These are phyloP conservation scores for Xylaria intraflava DNA, from an alignment of 495 filamentous ascomycete species.

Conservation along the genomic window DNA sequence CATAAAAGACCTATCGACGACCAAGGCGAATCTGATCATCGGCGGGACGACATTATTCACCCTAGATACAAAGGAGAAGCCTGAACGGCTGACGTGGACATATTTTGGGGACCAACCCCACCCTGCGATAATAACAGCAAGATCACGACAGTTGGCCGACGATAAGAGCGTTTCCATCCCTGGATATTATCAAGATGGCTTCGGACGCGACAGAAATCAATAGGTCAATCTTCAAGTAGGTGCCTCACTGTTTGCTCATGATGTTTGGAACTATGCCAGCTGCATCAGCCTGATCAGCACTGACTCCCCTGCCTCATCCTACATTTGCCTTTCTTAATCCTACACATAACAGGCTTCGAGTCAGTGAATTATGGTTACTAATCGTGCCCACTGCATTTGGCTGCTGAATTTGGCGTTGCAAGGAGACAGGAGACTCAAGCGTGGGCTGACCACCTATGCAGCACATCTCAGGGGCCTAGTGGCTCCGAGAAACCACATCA, in stretches of 20 bases:
- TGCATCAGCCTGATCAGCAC: slow-evolving; percentile 10
- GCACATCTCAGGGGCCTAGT: not conserved
- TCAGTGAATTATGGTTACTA: too few relatives aligned
- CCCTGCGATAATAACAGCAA: not conserved
- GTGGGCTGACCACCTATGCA: too few relatives aligned
- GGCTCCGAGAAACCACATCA: not conserved
- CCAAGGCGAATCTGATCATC: too few relatives aligned
- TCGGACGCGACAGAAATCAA: slow-evolving; percentile 28
- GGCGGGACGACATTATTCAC: too few relatives aligned
- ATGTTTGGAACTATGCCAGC: not conserved
- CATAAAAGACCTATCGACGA: too few relatives aligned
- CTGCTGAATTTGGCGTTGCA: not conserved
- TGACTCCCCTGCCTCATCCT: not conserved
- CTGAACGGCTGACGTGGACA: too few relatives aligned
- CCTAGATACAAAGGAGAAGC: not conserved
- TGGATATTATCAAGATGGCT: not conserved
- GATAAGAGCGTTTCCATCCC: not conserved
- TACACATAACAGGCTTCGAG: too few relatives aligned
- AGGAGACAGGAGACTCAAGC: too few relatives aligned
- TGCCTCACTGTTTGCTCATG: not conserved
- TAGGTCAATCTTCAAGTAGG: slow-evolving; percentile 42
- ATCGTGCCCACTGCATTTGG: too few relatives aligned
- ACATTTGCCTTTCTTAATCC: not conserved
- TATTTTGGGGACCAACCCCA: not conserved
- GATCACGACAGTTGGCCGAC: not conserved